Conservation (phyloP, 768 basidiomycete genomes). For the Boletus sp. region DNA sequence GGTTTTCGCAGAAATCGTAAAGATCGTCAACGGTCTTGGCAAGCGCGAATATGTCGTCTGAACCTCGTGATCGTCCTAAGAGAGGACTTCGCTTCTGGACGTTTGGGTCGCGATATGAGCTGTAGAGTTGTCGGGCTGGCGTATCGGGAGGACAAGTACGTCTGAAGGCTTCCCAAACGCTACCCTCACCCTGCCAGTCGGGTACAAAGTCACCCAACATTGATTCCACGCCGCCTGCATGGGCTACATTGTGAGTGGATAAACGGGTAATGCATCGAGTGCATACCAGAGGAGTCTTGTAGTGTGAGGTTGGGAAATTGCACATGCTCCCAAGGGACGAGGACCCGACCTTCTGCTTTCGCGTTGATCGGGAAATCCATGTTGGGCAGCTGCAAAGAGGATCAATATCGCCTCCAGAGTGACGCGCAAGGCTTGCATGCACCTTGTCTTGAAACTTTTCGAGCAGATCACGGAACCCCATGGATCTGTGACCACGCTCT, state of each 20-base stretch:
- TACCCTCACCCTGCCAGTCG: constrained; percentile 84
- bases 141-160: constrained; percentile 83
- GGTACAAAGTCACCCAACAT: constrained; percentile 69
- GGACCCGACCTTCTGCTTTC: constrained; percentile 88
- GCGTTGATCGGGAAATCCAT: constrained; percentile 95
- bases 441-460: constrained; percentile 66
- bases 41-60: constrained; percentile 66
- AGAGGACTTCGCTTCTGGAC: constrained; percentile 27
- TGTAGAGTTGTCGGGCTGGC: constrained; percentile 79
- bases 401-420: neutral
- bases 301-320: constrained; percentile 66
- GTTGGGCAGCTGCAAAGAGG: constrained; percentile 67
- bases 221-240: constrained; percentile 47
- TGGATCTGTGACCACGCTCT: constrained; percentile 75
- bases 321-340: constrained; percentile 91
- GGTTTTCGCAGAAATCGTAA: constrained; percentile 76
- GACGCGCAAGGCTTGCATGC: constrained; percentile 15
- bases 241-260: neutral
- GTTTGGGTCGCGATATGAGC: constrained; percentile 60
- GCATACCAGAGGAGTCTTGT: constrained; percentile 35
- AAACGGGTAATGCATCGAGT: neutral
- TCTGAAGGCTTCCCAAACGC: constrained; percentile 92
- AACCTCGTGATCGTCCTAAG: constrained; percentile 22
- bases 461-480: constrained; percentile 75
- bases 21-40: constrained; percentile 55